Conservation (phyloP, 108 stramenopile species). For the Nitzschia inconspicua region DNA sequence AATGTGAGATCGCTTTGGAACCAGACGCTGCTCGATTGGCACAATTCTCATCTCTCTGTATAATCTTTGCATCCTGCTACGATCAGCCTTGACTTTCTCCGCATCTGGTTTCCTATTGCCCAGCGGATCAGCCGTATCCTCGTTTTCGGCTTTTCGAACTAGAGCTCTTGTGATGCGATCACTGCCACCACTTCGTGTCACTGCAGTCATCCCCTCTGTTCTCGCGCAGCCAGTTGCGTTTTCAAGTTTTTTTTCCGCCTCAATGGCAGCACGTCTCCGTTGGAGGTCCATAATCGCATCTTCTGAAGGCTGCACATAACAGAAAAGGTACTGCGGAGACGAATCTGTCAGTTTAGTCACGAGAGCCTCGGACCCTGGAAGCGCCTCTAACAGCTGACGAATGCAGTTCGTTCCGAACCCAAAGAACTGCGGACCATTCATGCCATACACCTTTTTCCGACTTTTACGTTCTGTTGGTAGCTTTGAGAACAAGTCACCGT, state of each 20-base stretch:
- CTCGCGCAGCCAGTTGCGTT: slow-evolving; percentile 66
- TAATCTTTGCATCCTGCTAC: slow-evolving; percentile 36
- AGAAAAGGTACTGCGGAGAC: slow-evolving; percentile 51
- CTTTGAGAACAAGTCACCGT: slow-evolving; percentile 48
- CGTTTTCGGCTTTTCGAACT: slow-evolving; percentile 52
- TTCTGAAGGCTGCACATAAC: slow-evolving; percentile 42
- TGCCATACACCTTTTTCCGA: slow-evolving; percentile 38
- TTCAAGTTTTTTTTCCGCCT: slow-evolving; percentile 59
- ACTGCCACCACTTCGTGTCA: slow-evolving; percentile 46
- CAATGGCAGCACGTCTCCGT: slow-evolving; percentile 55
- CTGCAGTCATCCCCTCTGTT: slow-evolving; percentile 58
- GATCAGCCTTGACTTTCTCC: slow-evolving; percentile 39
- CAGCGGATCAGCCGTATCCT: slow-evolving; percentile 9
- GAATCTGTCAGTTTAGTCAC: slow-evolving; percentile 38
- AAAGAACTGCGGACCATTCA: slow-evolving; percentile 76
- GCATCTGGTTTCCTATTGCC: slow-evolving; percentile 18
- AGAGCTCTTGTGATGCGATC: slow-evolving; percentile 70
- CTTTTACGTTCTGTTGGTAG: slow-evolving; percentile 41
- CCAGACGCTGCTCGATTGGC: slow-evolving; percentile 58
- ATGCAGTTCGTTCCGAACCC: slow-evolving; percentile 61
- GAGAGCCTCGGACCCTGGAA: slow-evolving; percentile 44
- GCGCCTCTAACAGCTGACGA: slow-evolving; percentile 42
- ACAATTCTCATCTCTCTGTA: slow-evolving; percentile 62
- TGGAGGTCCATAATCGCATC: slow-evolving; percentile 51
- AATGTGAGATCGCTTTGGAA: slow-evolving; percentile 70